Evolutionary conservation across 2,329 filamentous ascomycete species (phyloP).

Genomic region (Fusarium falciforme): DNA sequence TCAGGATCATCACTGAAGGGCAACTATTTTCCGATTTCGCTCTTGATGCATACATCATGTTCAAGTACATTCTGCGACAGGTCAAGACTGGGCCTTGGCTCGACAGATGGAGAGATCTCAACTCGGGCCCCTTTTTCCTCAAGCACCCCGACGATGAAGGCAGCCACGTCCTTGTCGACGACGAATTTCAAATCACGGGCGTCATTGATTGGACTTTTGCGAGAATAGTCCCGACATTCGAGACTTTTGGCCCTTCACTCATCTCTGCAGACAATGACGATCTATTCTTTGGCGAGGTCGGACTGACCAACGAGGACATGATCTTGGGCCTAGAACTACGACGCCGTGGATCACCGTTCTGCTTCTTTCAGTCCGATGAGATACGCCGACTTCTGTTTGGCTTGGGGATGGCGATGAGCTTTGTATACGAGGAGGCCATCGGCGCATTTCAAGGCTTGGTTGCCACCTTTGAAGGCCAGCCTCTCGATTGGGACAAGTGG

Average conservation of each 20-base stretch:
- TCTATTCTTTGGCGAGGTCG: slow-evolving; percentile 4
- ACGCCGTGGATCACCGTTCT: slow-evolving; percentile 6
- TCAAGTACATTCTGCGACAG: slow-evolving; percentile 49
- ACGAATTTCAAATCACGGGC: slow-evolving; percentile 55
- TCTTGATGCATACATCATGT: slow-evolving; percentile 47
- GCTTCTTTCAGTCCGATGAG: slow-evolving; percentile 29
- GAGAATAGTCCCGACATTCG: slow-evolving; percentile 18
- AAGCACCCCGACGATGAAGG: slow-evolving; percentile 60
- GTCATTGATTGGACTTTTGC: slow-evolving; percentile 28
- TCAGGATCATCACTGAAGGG: slow-evolving; percentile 42
- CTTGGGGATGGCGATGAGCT: slow-evolving; percentile 25
- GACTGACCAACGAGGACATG: slow-evolving; percentile 8
- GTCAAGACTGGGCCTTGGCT: slow-evolving; percentile 3
- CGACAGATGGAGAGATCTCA: slow-evolving; percentile 3
- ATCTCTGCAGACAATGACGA: background rate
- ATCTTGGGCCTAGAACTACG: slow-evolving; percentile 3
- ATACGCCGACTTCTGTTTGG: slow-evolving; percentile 37
- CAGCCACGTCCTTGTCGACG: slow-evolving; percentile 57
- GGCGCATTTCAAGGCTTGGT: slow-evolving; percentile 27
- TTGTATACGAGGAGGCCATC: slow-evolving; percentile 10
- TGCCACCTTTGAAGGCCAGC: slow-evolving; percentile 20
- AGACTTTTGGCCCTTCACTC: slow-evolving; percentile 19
- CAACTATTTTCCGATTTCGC: slow-evolving; percentile 43
- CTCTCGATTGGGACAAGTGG: slow-evolving; percentile 17
- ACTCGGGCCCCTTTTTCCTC: slow-evolving; percentile 50